These are phyloP conservation scores for Plenodomus biglobosus DNA, from an alignment of 2,329 filamentous ascomycete species.

Conservation along the genomic window DNA sequence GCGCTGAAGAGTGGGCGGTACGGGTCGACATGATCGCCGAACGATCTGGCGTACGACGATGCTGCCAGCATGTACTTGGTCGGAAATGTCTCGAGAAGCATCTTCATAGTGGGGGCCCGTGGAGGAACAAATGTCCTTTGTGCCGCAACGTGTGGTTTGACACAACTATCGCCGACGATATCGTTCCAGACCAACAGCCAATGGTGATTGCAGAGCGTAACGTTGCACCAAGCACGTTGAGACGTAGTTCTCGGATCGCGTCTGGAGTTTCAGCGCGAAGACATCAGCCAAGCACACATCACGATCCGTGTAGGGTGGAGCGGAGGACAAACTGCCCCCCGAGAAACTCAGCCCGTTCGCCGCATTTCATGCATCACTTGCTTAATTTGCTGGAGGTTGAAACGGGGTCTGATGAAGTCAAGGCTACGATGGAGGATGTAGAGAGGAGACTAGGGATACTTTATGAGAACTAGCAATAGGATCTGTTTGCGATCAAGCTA, in stretches of 20 bases:
- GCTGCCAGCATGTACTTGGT: constrained; percentile 9
- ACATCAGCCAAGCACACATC: not conserved
- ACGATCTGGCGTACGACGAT: constrained; percentile 1
- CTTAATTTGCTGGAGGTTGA: constrained; percentile 3
- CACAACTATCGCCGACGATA: not conserved
- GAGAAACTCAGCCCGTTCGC: not conserved
- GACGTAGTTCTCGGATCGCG: constrained; percentile 3
- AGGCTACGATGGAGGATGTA: constrained; percentile 2
- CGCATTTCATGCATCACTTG: constrained; percentile 1
- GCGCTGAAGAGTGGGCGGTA: constrained; percentile 3
- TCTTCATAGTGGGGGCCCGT: constrained; percentile 1
- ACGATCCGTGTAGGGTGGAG: not conserved
- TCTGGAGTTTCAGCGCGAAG: not conserved
- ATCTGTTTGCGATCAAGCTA: not conserved
- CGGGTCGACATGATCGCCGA: constrained; percentile 7
- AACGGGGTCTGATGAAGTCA: constrained; percentile 1
- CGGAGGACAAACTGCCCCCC: not conserved
- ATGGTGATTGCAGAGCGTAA: not conserved
- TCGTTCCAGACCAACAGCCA: not conserved
- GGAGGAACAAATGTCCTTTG: constrained; percentile 12
- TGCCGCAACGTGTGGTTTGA: constrained; percentile 9
- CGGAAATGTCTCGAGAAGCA: constrained; percentile 7
- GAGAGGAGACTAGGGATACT: not conserved
- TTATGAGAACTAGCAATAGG: not conserved
- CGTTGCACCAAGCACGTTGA: not conserved